Evolutionary conservation across 2,329 filamentous ascomycete genomes (phyloP), one percentile per base, ranked within the genome.

Genomic region (Phialemoniopsis sp.): DNA sequence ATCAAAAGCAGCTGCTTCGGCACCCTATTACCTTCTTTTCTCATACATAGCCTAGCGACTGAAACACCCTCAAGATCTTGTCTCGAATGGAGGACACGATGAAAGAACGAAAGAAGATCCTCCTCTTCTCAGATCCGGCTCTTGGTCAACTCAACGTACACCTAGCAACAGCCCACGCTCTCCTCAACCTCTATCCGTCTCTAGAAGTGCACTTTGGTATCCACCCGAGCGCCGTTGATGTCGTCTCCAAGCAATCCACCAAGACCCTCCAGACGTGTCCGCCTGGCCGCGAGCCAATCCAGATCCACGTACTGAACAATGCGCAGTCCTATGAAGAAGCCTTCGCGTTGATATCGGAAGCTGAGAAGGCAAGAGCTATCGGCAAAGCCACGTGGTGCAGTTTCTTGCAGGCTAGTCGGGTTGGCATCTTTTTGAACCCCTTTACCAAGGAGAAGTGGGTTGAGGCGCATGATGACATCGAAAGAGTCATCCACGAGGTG

Each of bases 91-190:
- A n/a, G n/a, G n/a, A n/a, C n/a, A n/a, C n/a, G n/a, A n/a, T n/a
- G n/a, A n/a, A n/a, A n/a, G n/a, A n/a, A n/a, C n/a, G n/a, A n/a
- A 56, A 57, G 32, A 59, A 57, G 3, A 50, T 57, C 5, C 52
- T 63, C 3, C 53, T 62, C 36, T 19, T 61, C 16, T 43, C 47
- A 6, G 46, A 51, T 34, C 34, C 38, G 5, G 48, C 56, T 2
- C 46, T 47, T 29, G 59, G 61, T n/a, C 41, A 58, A 3, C 53
- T 51, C 7, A 64, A 63, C 29, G 58, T 60, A 6, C 58, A 59
- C 35, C 33, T 63, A 13, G 56, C 58, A 5, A 60, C 62, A 5
- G 44, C 47, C 10, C 46, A 46, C 0, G 51, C 57, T 0, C 37
- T 64, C 6, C 32, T 61, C 1, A 53, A 62, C 32, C 43, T 46